Evolutionary conservation across 352 stramenopile genomes (phyloP), one percentile per base, ranked within the genome.

Genomic region (Pythium insidiosum): DNA sequence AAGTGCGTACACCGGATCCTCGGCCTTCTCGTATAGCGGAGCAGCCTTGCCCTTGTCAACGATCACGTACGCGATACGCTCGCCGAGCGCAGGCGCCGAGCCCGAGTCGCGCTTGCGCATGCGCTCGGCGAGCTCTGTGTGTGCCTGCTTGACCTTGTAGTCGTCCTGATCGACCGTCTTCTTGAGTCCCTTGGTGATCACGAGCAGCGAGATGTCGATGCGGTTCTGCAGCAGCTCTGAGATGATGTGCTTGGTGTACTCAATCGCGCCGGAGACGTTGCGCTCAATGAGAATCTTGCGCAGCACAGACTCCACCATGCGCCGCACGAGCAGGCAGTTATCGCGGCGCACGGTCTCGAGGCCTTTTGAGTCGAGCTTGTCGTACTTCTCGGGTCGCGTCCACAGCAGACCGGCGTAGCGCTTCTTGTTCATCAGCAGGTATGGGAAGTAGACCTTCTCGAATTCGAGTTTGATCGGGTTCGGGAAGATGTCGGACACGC

Each of bases 371-470:
- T 99, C 96, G 57, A 99, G 84, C 66, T 99, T 99, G 70, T 99
- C 96, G 57, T 97, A 98, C 55, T 98, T 98, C 2, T 99, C 95
- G 3, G 89, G 72, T 23, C 70, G 79, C 5, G 75, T 93, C 75
- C 78, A 91, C 9, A 91, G 58, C 42, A 93, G 47, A 24, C 75
- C 78, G 35, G 78, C 75, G 46, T 93, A 89, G 13, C 96, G 79
- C 68, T 99, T 99, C 78, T 99, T 99, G 77, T 99, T 99, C 95
- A 99, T 99, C 16, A 99, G 78, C 53, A 99, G 67, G 56, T 99
- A 99, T 12, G 97, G 97, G 50, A 94, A 99, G 67, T 99, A 99
- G 1, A 99, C 94, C 61, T 99, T 99, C 59, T 99, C 97, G 54
- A 99, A 99, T 61, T 99, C 96, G 33, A 99, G 77, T 50, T 96